Base-by-base conservation (phyloP, 2,329 filamentous ascomycete species). In the Stachybotrys chartarum region DNA sequence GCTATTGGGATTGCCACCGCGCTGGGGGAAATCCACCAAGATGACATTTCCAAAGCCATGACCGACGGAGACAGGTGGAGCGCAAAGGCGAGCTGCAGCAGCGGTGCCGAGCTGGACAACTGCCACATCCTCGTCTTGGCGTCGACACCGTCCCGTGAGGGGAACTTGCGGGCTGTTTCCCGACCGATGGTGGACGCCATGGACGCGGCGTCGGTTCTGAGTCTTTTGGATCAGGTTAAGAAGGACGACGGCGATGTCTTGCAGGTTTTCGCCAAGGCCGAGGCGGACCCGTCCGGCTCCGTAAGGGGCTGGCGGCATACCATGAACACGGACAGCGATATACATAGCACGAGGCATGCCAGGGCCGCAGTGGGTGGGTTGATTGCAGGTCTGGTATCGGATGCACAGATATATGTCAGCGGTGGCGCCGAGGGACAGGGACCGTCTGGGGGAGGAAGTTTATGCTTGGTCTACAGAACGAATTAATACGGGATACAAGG, bases 251-350 rank as follows among this genome's bases (percentile, higher is more conserved):
- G 56, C 10, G 46, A 55, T 7, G 51, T 56, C 32, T 42, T 56
- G 39, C 54, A 56, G 51, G 54, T 56, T 4, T 56, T 56, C 50
- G 54, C 51, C 51, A 56, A 56, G 35, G 54, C 54, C 5, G 54
- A 56, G 30, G 54, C 54, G 8, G 54, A 56, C 32, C 54, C 54
- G n/a, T 53, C 54, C 5, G 54, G 54, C 12, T 44, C 39, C 7
- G 35, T 56, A 30, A 53, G 54, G 30, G 51, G 51, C 24, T 49
- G 16, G 10, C 54, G 54, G 3, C 54, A 56, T 32, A 56, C 54
- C 7, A 56, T 56, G 54, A 56, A 56, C 35, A 56, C 54, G 30
- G 54, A 56, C 39, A 56, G 54, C 30, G 54, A 56, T 51, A 56
- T 56, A 10, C 54, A 56, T 30, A 56, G 54, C 54, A 56, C 54